Percentiles rank a stretch among this genome's conserved stretches.
Conservation (phyloP, 164 flowering plant genomes). For the Sedum album region DNA sequence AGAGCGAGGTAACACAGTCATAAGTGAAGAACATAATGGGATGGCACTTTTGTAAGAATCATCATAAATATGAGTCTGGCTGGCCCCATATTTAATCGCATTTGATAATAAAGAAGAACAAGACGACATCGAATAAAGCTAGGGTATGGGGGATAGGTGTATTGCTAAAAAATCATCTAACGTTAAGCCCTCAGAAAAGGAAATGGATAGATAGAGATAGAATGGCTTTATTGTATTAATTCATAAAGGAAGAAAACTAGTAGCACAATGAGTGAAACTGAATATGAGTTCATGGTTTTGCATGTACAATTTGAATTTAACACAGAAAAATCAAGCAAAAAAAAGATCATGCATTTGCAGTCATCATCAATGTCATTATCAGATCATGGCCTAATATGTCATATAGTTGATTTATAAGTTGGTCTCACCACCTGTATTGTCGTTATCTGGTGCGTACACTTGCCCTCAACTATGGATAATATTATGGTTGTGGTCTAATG, state of each 20-base stretch:
- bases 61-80: background rate
- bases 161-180: background rate
- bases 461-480: no score
- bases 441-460: no score
- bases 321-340: background rate
- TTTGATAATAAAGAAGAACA: conserved; percentile 1
- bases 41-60: background rate
- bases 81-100: background rate
- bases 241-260: background rate
- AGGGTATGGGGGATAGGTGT: background rate
- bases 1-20: background rate
- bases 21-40: conserved; percentile 1
- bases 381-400: no score
- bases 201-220: background rate
- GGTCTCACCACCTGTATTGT: no score
- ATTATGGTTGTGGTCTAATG: no score
- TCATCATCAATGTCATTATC: no score
- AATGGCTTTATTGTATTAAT: background rate
- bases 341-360: background rate
- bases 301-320: background rate
- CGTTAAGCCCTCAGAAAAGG: background rate
- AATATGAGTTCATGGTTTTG: background rate
- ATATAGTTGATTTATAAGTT: no score
- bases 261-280: background rate
- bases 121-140: background rate